Evolutionary conservation across 2,329 filamentous ascomycete species (phyloP).

Genomic region (Leptographium galeiforme): DNA sequence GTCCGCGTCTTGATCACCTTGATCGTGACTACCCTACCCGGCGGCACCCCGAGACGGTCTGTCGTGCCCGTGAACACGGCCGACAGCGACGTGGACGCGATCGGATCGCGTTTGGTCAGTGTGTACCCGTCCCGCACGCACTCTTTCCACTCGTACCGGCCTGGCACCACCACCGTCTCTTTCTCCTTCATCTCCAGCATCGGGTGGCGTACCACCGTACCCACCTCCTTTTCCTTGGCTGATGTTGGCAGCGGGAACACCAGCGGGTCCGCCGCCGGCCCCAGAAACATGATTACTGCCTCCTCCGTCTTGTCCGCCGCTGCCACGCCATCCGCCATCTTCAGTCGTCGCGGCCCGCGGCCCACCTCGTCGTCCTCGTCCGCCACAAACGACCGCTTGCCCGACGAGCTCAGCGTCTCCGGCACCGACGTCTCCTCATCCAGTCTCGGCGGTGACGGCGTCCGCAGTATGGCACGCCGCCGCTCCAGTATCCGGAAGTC

Average conservation of each 20-base stretch:
- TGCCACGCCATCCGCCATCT: slow-evolving; percentile 21
- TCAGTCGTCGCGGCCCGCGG: slow-evolving; percentile 21
- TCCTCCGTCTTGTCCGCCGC: slow-evolving; percentile 21
- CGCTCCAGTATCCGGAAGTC: slow-evolving; percentile 45
- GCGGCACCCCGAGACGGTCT: slow-evolving; percentile 33
- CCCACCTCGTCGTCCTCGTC: slow-evolving; percentile 25
- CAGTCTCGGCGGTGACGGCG: slow-evolving; percentile 11
- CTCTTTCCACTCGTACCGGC: slow-evolving; percentile 17
- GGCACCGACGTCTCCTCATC: not conserved
- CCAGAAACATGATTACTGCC: slow-evolving; percentile 42
- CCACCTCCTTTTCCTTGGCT: slow-evolving; percentile 32
- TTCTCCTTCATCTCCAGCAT: slow-evolving; percentile 36
- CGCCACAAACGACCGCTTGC: slow-evolving; percentile 35
- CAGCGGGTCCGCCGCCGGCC: slow-evolving; percentile 33
- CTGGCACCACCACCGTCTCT: slow-evolving; percentile 34
- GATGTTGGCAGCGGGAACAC: slow-evolving; percentile 37
- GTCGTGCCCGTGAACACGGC: slow-evolving; percentile 37
- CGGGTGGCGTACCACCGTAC: slow-evolving; percentile 28
- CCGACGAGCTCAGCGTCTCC: slow-evolving; percentile 28
- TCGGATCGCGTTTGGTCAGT: slow-evolving; percentile 41
- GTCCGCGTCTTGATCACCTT: slow-evolving; percentile 45
- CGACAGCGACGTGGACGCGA: slow-evolving; percentile 40
- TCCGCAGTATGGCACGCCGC: slow-evolving; percentile 22
- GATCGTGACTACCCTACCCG: slow-evolving; percentile 42
- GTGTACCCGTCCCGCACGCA: slow-evolving; percentile 38